Evolutionary conservation across 352 stramenopile species (phyloP), one percentile per base, ranked within the genome.

Genomic region (Globisporangium spiculum): DNA sequence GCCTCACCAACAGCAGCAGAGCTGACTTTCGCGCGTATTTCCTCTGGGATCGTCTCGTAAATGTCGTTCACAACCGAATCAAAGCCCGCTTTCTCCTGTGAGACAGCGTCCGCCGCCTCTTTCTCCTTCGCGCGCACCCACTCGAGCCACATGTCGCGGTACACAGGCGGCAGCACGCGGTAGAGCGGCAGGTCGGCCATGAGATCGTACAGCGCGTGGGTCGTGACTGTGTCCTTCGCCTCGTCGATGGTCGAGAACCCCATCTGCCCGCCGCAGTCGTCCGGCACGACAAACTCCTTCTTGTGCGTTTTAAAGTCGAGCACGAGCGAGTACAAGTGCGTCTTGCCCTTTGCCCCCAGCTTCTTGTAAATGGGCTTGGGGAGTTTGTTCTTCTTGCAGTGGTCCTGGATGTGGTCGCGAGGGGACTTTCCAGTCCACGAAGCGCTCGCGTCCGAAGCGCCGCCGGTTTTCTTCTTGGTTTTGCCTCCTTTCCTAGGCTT

Each of bases 371-470:
- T 83, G 1, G 94, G 92, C 48, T 78, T 80, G 1, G 82, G 79
- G 63, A 93, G 68, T 52, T 96, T 94, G 68, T 90, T 74, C 68
- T 98, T 97, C 52, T 84, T 84, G 73, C 91, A 98, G 38, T 89
- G 79, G 57, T 98, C 89, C 32, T 97, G 77, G 38, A 98, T 74
- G 36, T 95, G 83, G 61, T 97, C 83, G 36, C 94, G 80, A 3
- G 96, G 94, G 3, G 90, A 97, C 55, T 92, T 94, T 48, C 85
- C 85, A 0, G 83, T 93, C 85, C 85, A 93, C 36, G 73, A 70
- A 22, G 73, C 66, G 53, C 76, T 79, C 14, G 82, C 34, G 56
- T 78, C 52, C 32, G 73, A 16, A 18, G 22, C n/a, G 73, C 14
- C 66, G 57, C 3, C 67, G 67, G 60, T 75, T 68, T 78, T 76